Evolutionary conservation across 2,329 filamentous ascomycete genomes (phyloP), one percentile per base, ranked within the genome.

Genomic region (Endoconidiophora laricicola): DNA sequence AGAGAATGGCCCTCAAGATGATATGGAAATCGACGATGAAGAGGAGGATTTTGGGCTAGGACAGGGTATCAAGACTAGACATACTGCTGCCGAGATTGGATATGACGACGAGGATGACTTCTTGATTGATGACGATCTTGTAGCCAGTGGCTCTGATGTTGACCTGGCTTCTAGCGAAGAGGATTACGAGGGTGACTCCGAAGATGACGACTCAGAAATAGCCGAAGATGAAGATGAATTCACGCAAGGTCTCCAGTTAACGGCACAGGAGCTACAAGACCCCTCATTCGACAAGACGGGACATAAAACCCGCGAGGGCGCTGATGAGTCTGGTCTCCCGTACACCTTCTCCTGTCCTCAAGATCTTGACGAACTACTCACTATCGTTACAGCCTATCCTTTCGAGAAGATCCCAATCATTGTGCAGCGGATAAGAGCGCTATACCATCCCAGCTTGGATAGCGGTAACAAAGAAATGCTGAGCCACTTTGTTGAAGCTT

Each of bases 21-120:
- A 47, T 40, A 44, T 49, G 22, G 47, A 45, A 41, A 39, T 26
- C 29, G 71, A 70, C 22, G 33, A 46, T 2, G 69, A 75, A 12
- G 65, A 68, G 1, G 74, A 78, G 29, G 71, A 73, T 50, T 83
- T 76, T 60, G 74, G 74, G 2, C 66, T 82, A 14, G 78, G 78
- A 33, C 61, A 64, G 45, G 78, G 78, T 41, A 76, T 81, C 55
- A 74, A 69, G 58, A 66, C 68, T 48, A 69, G 71, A 22, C 71
- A 70, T 29, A 78, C 76, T 6, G 73, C 72, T 3, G 70, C 73
- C 9, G 73, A 81, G 52, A 63, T 87, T 16, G 84, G 79, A 4
- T 81, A 94, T 33, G 87, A 94, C 56, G 90, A 95, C 57, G 90
- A 96, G 61, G 90, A 96, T 58, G 86, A 95, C 58, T 96, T 96